Evolutionary conservation across 306 rosid genomes (phyloP).

Genomic region (Senna siamea): DNA sequence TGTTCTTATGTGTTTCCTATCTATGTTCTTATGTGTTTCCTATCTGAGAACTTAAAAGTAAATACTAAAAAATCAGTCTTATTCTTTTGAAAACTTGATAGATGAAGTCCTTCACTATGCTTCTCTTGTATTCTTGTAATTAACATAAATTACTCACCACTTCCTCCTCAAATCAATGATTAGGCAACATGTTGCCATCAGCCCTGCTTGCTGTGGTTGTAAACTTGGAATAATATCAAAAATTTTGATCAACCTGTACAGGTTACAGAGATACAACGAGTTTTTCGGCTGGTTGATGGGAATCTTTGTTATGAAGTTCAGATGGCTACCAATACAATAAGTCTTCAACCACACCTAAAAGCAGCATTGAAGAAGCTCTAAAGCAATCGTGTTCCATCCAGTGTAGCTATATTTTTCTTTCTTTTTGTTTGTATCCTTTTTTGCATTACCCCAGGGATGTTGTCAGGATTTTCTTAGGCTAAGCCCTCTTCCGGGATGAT

Average conservation of each 20-base stretch:
- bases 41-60: too few species aligned
- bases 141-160: neutral
- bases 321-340: constrained; percentile 71
- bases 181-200: neutral
- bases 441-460: too few species aligned
- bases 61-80: too few species aligned
- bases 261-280: constrained; percentile 70
- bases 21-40: too few species aligned
- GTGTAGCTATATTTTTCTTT: neutral
- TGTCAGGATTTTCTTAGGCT: too few species aligned
- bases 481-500: too few species aligned
- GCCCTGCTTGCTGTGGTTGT: neutral
- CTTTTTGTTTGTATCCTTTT: too few species aligned
- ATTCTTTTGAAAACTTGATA: neutral
- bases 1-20: too few species aligned
- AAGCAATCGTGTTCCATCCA: constrained; percentile 22
- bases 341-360: constrained; percentile 75
- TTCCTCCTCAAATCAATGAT: neutral
- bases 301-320: constrained; percentile 68
- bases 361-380: constrained; percentile 66
- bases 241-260: constrained; percentile 19
- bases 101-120: constrained; percentile 13
- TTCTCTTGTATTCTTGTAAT: neutral
- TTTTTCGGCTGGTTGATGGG: constrained; percentile 61
- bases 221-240: neutral